phyloP scores from a whole-genome alignment of 768 basidiomycete genomes.

The Boletus reticulatus region DNA sequence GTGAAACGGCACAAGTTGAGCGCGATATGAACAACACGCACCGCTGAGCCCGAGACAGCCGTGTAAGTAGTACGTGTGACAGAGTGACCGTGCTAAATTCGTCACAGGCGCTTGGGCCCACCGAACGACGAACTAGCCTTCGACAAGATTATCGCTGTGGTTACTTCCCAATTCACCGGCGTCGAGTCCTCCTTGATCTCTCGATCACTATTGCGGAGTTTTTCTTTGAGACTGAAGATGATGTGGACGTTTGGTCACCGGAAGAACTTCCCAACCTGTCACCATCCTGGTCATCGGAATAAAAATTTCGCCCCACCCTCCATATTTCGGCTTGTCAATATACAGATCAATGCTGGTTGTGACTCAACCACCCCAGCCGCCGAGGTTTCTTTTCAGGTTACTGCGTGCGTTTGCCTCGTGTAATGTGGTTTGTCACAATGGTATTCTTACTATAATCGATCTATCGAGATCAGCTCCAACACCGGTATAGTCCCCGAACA shows the following conservation, averaged over 20 bases:
- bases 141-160: conserved; percentile 16
- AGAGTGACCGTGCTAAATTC: conserved; percentile 8
- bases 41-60: conserved; percentile 3
- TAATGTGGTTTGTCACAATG: conserved; percentile 1
- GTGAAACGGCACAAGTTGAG: not conserved
- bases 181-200: not conserved
- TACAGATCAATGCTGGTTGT: not conserved
- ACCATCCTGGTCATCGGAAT: conserved; percentile 10
- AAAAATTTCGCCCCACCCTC: conserved; percentile 1
- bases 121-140: not conserved
- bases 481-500: not conserved
- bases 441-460: not conserved
- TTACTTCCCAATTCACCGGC: conserved; percentile 21
- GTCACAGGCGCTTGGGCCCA: conserved; percentile 3
- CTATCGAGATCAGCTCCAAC: conserved; percentile 6
- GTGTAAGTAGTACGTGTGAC: conserved; percentile 1
- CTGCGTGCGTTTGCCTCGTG: conserved; percentile 10
- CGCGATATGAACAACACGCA: conserved; percentile 11
- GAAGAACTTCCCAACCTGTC: conserved; percentile 1
- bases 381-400: conserved; percentile 1
- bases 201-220: conserved; percentile 16
- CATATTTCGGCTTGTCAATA: not conserved
- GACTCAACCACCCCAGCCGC: not conserved
- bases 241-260: conserved; percentile 9
- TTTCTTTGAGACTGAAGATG: not conserved